These are phyloP conservation scores for Leccinum disarticulatum DNA, from an alignment of 768 basidiomycete species.

Conservation along the genomic window DNA sequence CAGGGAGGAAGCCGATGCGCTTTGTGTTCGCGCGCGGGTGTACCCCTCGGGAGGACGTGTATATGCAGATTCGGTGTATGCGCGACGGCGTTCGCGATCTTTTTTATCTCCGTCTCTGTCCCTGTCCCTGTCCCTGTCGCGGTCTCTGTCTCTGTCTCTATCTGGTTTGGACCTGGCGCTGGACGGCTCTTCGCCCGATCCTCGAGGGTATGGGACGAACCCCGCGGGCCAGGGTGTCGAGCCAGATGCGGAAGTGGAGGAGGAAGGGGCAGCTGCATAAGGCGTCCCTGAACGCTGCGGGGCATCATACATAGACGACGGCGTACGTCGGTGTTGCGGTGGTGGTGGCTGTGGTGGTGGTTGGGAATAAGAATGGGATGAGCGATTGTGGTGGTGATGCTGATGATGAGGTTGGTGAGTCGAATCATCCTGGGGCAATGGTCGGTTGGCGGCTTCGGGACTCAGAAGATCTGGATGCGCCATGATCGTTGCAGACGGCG, in stretches of 20 bases:
- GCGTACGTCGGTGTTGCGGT: not conserved
- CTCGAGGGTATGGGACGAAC: constrained; percentile 16
- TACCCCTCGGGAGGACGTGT: constrained; percentile 1
- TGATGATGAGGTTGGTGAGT: constrained; percentile 1
- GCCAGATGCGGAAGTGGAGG: not conserved
- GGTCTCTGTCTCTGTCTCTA: not conserved
- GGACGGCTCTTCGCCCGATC: not conserved
- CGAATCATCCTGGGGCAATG: constrained; percentile 22
- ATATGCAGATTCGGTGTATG: not conserved
- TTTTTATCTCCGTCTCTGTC: not conserved
- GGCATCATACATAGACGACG: not conserved
- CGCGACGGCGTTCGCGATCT: constrained; percentile 5
- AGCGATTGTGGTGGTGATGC: not conserved
- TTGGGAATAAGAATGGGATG: not conserved
- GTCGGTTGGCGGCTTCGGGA: constrained; percentile 39
- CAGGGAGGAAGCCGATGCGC: constrained; percentile 8
- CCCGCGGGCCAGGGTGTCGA: constrained; percentile 17
- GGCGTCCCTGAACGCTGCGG: constrained; percentile 16
- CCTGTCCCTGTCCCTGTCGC: not conserved
- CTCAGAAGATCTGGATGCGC: constrained; percentile 44
- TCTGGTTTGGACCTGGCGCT: not conserved
- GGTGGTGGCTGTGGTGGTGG: not conserved
- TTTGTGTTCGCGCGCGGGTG: constrained; percentile 13
- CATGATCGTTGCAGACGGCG: constrained; percentile 28
- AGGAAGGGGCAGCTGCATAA: not conserved